A percentile compares a stretch with the other conserved stretches of the same genome.
These are phyloP conservation scores for Populus ilicifolia DNA, from an alignment of 345 rosid genomes.

Conservation along the genomic window DNA sequence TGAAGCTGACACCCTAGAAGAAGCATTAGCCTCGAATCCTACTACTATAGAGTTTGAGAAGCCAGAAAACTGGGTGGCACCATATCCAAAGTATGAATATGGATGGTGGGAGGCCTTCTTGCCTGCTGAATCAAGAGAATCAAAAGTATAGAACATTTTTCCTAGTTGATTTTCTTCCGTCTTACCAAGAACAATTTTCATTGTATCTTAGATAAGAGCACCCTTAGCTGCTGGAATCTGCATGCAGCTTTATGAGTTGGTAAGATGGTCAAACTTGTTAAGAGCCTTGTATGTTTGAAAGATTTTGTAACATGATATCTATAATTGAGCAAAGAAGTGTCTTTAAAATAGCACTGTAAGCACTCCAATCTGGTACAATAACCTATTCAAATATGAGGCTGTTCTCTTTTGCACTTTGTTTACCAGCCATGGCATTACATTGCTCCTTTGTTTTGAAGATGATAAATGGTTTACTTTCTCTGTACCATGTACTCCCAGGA, in stretches of 20 bases:
- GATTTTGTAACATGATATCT: background rate
- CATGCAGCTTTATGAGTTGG: background rate
- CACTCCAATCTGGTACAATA: background rate
- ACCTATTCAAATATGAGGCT: background rate
- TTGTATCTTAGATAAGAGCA: background rate
- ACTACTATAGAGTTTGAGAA: constrained; percentile 60
- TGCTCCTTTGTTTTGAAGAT: background rate
- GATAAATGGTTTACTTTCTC: too few relatives aligned
- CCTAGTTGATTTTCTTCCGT: background rate
- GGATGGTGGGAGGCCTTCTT: constrained; percentile 96
- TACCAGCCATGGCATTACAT: background rate
- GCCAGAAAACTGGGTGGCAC: constrained; percentile 89
- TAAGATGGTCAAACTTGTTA: background rate
- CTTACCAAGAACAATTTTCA: background rate
- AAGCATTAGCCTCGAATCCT: constrained; percentile 79
- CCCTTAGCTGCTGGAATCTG: background rate
- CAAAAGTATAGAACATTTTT: constrained; percentile 41
- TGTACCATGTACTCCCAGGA: background rate
- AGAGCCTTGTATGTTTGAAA: background rate
- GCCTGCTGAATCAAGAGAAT: constrained; percentile 47
- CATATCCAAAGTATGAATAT: constrained; percentile 80
- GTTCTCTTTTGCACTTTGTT: background rate
- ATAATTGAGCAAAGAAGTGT: background rate
- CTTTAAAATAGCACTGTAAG: background rate
- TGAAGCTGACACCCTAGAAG: constrained; percentile 63